phyloP scores from a whole-genome alignment of 139 green algal genomes.

The Tetratostichococcus sp. region DNA sequence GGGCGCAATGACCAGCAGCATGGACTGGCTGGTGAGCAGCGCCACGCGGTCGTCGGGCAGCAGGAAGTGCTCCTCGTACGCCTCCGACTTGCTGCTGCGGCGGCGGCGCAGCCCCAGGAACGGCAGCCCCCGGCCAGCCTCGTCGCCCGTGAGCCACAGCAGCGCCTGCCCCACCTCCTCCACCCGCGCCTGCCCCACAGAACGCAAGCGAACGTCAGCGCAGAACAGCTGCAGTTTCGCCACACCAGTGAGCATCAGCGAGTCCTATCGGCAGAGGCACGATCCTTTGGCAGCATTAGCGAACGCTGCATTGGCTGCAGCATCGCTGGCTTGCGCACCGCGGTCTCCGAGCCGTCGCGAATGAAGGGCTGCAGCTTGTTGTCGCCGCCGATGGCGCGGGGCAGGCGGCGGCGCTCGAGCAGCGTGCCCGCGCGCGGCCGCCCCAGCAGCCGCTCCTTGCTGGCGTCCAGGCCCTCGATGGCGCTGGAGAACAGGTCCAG shows the following conservation, averaged over 20 bases:
- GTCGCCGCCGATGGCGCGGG: constrained; percentile 71
- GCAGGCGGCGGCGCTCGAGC: constrained; percentile 39
- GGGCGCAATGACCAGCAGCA: constrained; percentile 59
- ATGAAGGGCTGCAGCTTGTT: constrained; percentile 59
- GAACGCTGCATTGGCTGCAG: too few species aligned
- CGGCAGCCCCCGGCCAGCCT: constrained; percentile 1
- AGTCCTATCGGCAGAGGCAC: too few species aligned
- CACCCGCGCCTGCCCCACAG: constrained; percentile 16
- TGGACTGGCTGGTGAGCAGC: constrained; percentile 64
- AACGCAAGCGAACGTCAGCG: background rate
- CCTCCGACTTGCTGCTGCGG: constrained; percentile 16
- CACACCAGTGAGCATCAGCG: too few species aligned
- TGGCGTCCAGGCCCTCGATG: constrained; percentile 41
- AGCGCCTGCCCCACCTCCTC: constrained; percentile 65
- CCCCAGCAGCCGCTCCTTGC: constrained; percentile 33
- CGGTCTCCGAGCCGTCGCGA: constrained; percentile 14
- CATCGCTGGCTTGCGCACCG: background rate
- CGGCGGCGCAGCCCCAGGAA: background rate
- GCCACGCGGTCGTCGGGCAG: constrained; percentile 60
- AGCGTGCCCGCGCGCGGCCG: constrained; percentile 3
- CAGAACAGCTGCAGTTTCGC: too few species aligned
- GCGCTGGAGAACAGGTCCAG: constrained; percentile 55
- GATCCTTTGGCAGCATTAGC: too few species aligned
- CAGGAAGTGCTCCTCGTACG: constrained; percentile 80
- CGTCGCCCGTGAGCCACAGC: constrained; percentile 25